Evolutionary conservation across 1,284 basidiomycete species (phyloP).

Genomic region (Meira nashicola): DNA sequence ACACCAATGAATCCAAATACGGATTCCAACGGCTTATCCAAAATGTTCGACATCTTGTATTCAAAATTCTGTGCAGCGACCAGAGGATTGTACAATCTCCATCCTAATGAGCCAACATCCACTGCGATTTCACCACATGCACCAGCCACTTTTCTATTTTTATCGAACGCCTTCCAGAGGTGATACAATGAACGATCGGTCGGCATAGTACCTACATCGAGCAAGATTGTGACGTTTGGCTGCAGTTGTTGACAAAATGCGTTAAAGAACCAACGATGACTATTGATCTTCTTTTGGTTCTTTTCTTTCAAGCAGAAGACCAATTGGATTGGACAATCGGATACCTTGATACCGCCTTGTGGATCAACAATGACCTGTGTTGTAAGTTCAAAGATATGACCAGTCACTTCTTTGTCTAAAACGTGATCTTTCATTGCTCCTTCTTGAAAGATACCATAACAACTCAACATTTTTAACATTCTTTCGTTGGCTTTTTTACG

Average conservation of each 20-base stretch:
- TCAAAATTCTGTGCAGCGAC: constrained; percentile 58
- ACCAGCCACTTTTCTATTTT: constrained; percentile 85
- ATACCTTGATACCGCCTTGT: constrained; percentile 14
- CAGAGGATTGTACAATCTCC: constrained; percentile 72
- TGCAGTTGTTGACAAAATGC: constrained; percentile 54
- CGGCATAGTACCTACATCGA: constrained; percentile 91
- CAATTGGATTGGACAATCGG: constrained; percentile 18
- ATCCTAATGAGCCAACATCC: constrained; percentile 82
- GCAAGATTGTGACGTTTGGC: constrained; percentile 80
- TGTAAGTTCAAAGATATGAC: constrained; percentile 22
- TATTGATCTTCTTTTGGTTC: constrained; percentile 46
- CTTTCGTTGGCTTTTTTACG: constrained; percentile 19
- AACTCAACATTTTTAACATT: constrained; percentile 16
- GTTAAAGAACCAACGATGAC: constrained; percentile 47
- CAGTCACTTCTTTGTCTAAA: constrained; percentile 15
- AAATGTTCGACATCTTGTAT: constrained; percentile 83
- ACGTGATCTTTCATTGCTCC: constrained; percentile 18
- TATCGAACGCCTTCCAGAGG: constrained; percentile 89
- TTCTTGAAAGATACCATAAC: constrained; percentile 17
- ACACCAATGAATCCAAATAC: constrained; percentile 90
- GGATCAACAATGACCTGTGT: constrained; percentile 18
- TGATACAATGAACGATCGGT: constrained; percentile 78
- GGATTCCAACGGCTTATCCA: constrained; percentile 90
- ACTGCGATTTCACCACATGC: constrained; percentile 91
- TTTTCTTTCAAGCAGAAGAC: constrained; percentile 24